These are phyloP conservation scores for Asterochloris erici DNA, from an alignment of 139 green algal genomes.

Conservation along the genomic window DNA sequence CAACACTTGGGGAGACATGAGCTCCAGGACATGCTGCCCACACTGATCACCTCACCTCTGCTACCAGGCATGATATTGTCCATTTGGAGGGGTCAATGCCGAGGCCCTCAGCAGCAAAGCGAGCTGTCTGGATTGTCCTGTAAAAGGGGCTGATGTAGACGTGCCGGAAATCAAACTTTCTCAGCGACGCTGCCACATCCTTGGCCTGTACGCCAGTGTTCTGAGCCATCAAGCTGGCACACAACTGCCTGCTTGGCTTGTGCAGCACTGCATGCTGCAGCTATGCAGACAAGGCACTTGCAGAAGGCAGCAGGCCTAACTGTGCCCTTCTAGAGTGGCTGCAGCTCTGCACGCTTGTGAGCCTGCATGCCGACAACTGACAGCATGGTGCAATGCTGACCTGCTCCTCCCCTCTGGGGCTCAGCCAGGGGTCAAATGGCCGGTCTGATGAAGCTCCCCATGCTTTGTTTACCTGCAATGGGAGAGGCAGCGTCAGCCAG, in stretches of 20 bases:
- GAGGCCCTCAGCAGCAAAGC: background rate
- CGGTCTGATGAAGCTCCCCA: conserved; percentile 1
- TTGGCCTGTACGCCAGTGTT: background rate
- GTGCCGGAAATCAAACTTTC: conserved; percentile 12
- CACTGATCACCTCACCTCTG: too few relatives aligned
- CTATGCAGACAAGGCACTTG: background rate
- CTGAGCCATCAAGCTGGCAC: too few relatives aligned
- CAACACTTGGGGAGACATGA: background rate
- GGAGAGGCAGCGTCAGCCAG: background rate
- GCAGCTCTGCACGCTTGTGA: too few relatives aligned
- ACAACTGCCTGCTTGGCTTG: background rate
- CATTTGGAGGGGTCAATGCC: background rate
- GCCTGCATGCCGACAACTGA: too few relatives aligned
- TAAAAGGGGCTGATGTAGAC: conserved; percentile 22
- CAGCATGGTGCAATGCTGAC: background rate
- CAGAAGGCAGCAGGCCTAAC: background rate
- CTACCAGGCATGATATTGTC: background rate
- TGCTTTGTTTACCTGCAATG: conserved; percentile 10
- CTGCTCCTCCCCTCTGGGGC: conserved; percentile 14
- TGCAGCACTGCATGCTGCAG: background rate
- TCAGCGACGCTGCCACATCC: conserved; percentile 12
- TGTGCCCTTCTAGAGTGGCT: background rate
- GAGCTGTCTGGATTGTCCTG: background rate
- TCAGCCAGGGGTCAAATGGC: conserved; percentile 22
- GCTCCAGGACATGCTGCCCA: too few relatives aligned